phyloP scores from a whole-genome alignment of 2,329 filamentous ascomycete species.

The Aspergillus sp. region DNA sequence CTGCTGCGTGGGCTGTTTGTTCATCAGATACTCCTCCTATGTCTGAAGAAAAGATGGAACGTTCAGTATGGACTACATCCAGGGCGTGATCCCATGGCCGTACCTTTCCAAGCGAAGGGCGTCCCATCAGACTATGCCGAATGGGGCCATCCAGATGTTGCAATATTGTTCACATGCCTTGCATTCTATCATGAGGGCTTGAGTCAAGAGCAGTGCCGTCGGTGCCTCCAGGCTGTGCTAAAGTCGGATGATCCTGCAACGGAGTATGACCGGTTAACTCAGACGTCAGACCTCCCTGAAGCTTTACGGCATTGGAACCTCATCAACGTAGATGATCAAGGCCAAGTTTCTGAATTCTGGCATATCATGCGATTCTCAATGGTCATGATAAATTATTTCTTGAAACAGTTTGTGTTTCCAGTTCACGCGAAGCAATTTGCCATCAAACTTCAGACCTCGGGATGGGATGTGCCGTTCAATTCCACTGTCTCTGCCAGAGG shows the following conservation, averaged over 20 bases:
- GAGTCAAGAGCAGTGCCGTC: conserved; percentile 49
- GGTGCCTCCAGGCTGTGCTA: conserved; percentile 53
- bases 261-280: conserved; percentile 57
- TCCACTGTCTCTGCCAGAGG: no score
- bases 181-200: conserved; percentile 68
- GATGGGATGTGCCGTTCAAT: no score
- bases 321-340: conserved; percentile 61
- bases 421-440: no score
- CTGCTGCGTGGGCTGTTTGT: conserved; percentile 65
- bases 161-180: conserved; percentile 65
- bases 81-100: conserved; percentile 52
- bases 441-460: no score
- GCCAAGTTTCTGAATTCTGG: no score
- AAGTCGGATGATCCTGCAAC: conserved; percentile 59
- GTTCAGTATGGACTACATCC: conserved; percentile 66
- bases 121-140: conserved; percentile 63
- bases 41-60: conserved; percentile 65
- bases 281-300: conserved; percentile 47
- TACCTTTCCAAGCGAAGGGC: conserved; percentile 69
- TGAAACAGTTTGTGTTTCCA: no score
- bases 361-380: no score
- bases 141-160: conserved; percentile 68
- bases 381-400: no score
- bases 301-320: conserved; percentile 58
- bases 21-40: conserved; percentile 60